Evolutionary conservation across 2,329 filamentous ascomycete species (phyloP).

Genomic region (Scedosporium dehoogii): DNA sequence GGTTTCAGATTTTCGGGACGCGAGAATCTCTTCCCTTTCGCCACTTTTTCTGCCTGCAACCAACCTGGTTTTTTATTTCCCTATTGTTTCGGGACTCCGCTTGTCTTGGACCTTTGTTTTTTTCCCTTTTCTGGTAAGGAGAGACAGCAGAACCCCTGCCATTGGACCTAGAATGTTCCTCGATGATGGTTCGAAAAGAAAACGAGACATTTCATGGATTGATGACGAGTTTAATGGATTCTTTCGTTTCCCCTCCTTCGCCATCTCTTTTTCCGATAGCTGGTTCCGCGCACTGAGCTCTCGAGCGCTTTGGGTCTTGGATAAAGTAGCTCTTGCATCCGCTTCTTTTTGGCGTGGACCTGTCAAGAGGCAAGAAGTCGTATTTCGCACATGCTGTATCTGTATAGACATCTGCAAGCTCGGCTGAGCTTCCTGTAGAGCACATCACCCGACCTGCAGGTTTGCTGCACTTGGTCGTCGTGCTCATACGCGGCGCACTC

Average conservation of each 20-base stretch:
- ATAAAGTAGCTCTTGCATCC: neutral
- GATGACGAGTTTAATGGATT: neutral
- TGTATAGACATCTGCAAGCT: neutral
- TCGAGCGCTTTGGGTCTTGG: neutral
- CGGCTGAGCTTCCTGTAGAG: neutral
- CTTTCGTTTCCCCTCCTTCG: neutral
- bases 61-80: too few species aligned
- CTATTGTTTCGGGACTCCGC: neutral
- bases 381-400: conserved; percentile 1
- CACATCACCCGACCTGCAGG: neutral
- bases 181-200: neutral
- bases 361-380: neutral
- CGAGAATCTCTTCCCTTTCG: too few species aligned
- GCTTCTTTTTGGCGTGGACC: neutral
- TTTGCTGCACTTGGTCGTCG: neutral
- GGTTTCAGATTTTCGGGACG: too few species aligned
- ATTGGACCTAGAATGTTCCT: neutral
- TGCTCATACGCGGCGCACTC: too few species aligned
- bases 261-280: neutral
- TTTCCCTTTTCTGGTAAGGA: neutral
- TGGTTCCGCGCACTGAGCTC: neutral
- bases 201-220: neutral
- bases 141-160: neutral
- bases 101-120: neutral
- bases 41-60: too few species aligned